Evolutionary conservation across 805 yeast species (phyloP), one percentile per base, ranked within the genome.

Genomic region (Cyberlindnera mycetangii): DNA sequence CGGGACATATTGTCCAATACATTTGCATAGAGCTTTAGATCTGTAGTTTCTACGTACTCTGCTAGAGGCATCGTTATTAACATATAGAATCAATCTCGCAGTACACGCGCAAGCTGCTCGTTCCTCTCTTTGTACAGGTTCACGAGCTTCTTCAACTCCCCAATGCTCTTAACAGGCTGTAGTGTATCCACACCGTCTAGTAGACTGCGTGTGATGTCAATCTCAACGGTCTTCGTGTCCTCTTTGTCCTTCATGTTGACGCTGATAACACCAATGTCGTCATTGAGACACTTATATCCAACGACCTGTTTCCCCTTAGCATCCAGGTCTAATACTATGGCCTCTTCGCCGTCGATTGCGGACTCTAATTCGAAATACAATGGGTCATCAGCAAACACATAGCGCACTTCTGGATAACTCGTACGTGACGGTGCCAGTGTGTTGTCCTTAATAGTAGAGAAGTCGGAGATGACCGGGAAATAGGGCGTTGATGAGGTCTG

Each of bases 361-460:
- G 43, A 24, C n/a, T 54, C 57, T 7, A 53, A 12, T 4, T 43
- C 27, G 20, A 39, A 41, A 37, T 56, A 56, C 7, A 52, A 34
- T 0, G 52, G 54, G 32, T 60, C 65, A 36, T 59, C 65, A 18
- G 45, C 37, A 38, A 60, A 60, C 7, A 58, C 49, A 40, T 59
- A 60, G 4, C 50, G 49, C 15, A 60, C 51, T 19, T 59, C 60
- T 1, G 65, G 65, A 24, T 59, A 60, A 2, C 44, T 33, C 28
- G 44, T 43, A 4, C 38, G 37, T 1, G 47, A 32, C 5, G 41
- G 27, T 4, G 34, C 27, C 1, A 47, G 20, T 3, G 44, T 15
- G 17, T 27, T 14, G 18, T 31, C 28, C 4, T 35, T 31, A 1
- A 28, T 33, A 2, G 38, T 19, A 1, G 43, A 44, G 9, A 15